Base-by-base conservation (phyloP, 768 basidiomycete genomes). In the Mrakia gelida region DNA sequence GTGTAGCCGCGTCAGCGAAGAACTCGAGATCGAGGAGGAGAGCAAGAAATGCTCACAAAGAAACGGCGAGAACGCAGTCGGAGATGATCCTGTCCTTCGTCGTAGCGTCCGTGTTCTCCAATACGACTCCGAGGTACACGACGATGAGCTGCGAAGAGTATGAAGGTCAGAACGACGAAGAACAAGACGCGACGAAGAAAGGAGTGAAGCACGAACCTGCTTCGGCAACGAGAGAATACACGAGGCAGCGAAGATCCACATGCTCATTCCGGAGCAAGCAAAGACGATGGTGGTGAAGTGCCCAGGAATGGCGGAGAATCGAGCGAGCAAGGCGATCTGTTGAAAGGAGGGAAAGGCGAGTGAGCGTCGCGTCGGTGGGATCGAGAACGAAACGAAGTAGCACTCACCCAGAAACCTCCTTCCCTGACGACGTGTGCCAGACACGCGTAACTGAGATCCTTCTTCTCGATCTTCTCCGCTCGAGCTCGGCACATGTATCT, bases 251-350 rank as follows among this genome's bases (percentile, higher is more conserved):
- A 85, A 85, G 32, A 82, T 78, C 80, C 81, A 82, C 68, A 84
- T 80, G 23, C 79, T 86, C 91, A 96, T 93, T 54, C 95, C 95
- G 82, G 93, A 95, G 5, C 94, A 91, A 3, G 93, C 89, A 82
- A 95, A 94, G 8, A 95, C 88, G 49, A 91, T 92, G 0, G 78
- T 79, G 7, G 67, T 79, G 34, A 91, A 94, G 81, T 93, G 94
- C 21, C 90, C 93, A 1, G 94, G 95, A 78, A 95, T 93, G 43
- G 91, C 93, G 81, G 91, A 92, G 75, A 91, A 86, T 49, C 92
- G 89, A 6, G 89, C 91, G 74, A 93, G 88, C 68, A 94, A 85
- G 0, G 92, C 92, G 78, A 94, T 89, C 83, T 77, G 26, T n/a
- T 23, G 15, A 7, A 52, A 45, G 45, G 45, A 45, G 7, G 15